These are phyloP conservation scores for Amanita bisporigera DNA, from an alignment of 1,284 basidiomycete species.

Conservation along the genomic window DNA sequence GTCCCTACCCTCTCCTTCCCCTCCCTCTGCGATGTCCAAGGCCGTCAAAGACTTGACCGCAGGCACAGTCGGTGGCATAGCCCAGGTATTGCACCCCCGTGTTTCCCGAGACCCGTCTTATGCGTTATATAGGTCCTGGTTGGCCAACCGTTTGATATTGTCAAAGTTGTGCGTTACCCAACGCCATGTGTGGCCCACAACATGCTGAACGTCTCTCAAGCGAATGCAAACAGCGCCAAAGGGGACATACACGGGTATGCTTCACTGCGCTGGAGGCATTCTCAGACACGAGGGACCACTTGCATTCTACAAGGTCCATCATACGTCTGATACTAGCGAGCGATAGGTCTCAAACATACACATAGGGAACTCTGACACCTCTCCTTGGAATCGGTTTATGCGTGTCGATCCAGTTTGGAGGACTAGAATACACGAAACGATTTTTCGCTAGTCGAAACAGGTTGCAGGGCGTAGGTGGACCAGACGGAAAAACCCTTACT, in stretches of 20 bases:
- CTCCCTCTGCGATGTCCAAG: conserved; percentile 46
- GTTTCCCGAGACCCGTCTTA: conserved; percentile 9
- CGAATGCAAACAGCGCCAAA: conserved; percentile 95
- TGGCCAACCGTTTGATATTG: conserved; percentile 96
- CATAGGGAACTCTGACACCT: conserved; percentile 90
- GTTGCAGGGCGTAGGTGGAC: conserved; percentile 59
- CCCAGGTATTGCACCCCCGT: conserved; percentile 63
- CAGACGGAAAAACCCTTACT: conserved; percentile 61
- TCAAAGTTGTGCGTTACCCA: conserved; percentile 80
- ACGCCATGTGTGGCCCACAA: conserved; percentile 12
- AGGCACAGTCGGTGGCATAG: conserved; percentile 87
- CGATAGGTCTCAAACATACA: conserved; percentile 9
- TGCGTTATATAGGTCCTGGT: conserved; percentile 70
- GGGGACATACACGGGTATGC: conserved; percentile 88
- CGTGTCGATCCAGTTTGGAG: conserved; percentile 97
- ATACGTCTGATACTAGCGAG: conserved; percentile 5
- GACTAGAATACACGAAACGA: conserved; percentile 90
- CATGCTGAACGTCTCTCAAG: conserved; percentile 41
- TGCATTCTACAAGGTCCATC: conserved; percentile 92
- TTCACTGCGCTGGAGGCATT: conserved; percentile 89
- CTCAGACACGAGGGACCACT: conserved; percentile 90
- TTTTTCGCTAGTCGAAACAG: conserved; percentile 70
- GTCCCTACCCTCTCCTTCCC: neutral
- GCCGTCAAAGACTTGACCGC: conserved; percentile 81
- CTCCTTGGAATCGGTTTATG: conserved; percentile 94